Base-by-base conservation (phyloP, 78 protist genomes). In the Dictyostelium citrinum region DNA sequence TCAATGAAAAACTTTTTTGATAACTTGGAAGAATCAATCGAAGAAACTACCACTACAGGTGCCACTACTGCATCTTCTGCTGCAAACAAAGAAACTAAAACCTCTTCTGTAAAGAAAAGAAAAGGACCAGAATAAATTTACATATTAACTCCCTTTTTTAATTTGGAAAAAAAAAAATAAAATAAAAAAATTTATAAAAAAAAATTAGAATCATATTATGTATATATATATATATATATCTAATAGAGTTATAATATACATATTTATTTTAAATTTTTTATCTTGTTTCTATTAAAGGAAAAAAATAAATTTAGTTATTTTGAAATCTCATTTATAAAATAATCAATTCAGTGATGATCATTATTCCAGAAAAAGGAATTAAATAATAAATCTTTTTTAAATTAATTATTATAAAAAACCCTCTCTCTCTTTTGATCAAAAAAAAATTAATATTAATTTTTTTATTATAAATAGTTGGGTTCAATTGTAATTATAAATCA, bases 1-100 rank as follows among this genome's bases (percentile, higher is more conserved):
- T 78, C 83, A 78, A 46, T 78, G 70, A 78, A 78, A 78, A 78
- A 78, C 67, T 78, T 78, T 46, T 78, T 78, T 78, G 60, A 78
- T 24, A 78, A 41, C 17, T 78, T 78, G 2, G 67, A 78, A 46
- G 67, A 78, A 49, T 37, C 72, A 64, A 64, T 64, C 3, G 72
- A 29, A 27, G 20, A 24, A 9, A 31, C 79, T 37, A 24, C 77
- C 0, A 33, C 43, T 2, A n/a, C n/a, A n/a, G 37, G 31, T 0
- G 43, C 77, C 14, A 33, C 77, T 11, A 29, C 45, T 33, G 43
- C 76, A 68, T 24, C 77, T 8, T 70, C 77, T 33, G 43, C 77
- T 14, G 7, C 77, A 70, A 70, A 8, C 33, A 70, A 67, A 67
- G 39, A 67, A 29, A 67, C 22, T 31, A 67, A 70, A 70, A 33